These are phyloP conservation scores for Tolypocladium guangdongense DNA, from an alignment of 2,329 filamentous ascomycete species.

Conservation along the genomic window DNA sequence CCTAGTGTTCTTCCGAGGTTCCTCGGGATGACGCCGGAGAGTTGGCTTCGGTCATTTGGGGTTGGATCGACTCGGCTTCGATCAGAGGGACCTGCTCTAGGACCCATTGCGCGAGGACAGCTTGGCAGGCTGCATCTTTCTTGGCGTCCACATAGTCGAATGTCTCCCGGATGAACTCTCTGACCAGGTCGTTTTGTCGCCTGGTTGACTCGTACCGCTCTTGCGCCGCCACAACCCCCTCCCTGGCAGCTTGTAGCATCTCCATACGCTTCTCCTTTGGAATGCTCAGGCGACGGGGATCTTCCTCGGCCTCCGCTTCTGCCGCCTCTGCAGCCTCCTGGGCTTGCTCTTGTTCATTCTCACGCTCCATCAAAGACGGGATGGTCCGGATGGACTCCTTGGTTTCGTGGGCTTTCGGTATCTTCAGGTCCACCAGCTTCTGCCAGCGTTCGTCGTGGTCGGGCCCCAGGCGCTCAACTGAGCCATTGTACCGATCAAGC, in stretches of 20 bases:
- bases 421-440: slow-evolving; percentile 15
- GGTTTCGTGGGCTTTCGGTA: slow-evolving; percentile 11
- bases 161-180: slow-evolving; percentile 2
- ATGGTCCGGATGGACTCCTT: slow-evolving; percentile 4
- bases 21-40: no score
- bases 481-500: slow-evolving; percentile 9
- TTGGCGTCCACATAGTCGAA: slow-evolving; percentile 4
- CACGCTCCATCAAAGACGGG: not conserved
- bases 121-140: slow-evolving; percentile 7
- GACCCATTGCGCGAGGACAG: slow-evolving; percentile 13
- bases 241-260: slow-evolving; percentile 2
- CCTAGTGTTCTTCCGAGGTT: no score
- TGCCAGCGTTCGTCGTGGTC: slow-evolving; percentile 18
- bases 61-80: slow-evolving; percentile 9
- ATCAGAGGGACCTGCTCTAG: slow-evolving; percentile 14
- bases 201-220: not conserved
- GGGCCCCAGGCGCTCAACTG: slow-evolving; percentile 10
- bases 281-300: slow-evolving; percentile 1
- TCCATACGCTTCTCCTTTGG: slow-evolving; percentile 1
- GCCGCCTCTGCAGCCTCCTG: not conserved
- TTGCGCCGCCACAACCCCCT: not conserved
- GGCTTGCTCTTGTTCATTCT: slow-evolving; percentile 1
- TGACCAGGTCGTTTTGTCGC: slow-evolving; percentile 1
- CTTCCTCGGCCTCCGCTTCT: not conserved
- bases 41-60: not conserved